These are phyloP conservation scores for Pleurotus pulmonarius DNA, from an alignment of 768 basidiomycete species.

Conservation along the genomic window DNA sequence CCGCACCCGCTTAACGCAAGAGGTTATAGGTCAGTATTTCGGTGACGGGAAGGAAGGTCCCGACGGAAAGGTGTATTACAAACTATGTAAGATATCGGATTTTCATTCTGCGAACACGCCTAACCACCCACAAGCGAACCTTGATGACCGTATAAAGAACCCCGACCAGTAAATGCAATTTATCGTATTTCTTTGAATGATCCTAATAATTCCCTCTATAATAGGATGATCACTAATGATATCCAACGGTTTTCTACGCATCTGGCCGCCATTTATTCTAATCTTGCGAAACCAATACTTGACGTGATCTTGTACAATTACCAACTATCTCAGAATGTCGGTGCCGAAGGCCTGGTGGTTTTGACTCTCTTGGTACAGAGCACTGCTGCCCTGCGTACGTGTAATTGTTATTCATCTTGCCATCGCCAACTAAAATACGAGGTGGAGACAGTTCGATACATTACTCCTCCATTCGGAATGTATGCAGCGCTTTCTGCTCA, in stretches of 20 bases:
- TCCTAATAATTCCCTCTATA: conserved; percentile 8
- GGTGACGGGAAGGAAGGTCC: conserved; percentile 61
- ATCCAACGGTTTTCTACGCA: conserved; percentile 90
- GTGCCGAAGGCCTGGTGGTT: conserved; percentile 85
- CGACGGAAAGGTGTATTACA: conserved; percentile 89
- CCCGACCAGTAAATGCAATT: conserved; percentile 71
- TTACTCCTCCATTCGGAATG: conserved; percentile 90
- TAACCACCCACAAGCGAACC: conserved; percentile 56
- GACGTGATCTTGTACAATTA: conserved; percentile 96
- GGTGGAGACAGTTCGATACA: conserved; percentile 61
- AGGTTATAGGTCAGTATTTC: conserved; percentile 82
- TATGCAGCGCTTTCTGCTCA: conserved; percentile 88
- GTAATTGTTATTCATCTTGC: background rate
- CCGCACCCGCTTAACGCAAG: conserved; percentile 78
- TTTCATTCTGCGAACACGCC: background rate
- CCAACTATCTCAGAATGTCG: conserved; percentile 90
- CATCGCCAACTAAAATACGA: too few relatives aligned
- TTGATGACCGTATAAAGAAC: conserved; percentile 95
- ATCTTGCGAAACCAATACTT: conserved; percentile 89
- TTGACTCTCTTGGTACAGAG: conserved; percentile 83
- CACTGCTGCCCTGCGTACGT: conserved; percentile 77
- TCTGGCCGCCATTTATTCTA: conserved; percentile 91
- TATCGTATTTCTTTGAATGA: background rate
- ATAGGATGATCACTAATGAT: conserved; percentile 92
- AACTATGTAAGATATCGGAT: conserved; percentile 55